Base-by-base conservation (phyloP, 768 basidiomycete genomes). In the Wakefieldia striispora region DNA sequence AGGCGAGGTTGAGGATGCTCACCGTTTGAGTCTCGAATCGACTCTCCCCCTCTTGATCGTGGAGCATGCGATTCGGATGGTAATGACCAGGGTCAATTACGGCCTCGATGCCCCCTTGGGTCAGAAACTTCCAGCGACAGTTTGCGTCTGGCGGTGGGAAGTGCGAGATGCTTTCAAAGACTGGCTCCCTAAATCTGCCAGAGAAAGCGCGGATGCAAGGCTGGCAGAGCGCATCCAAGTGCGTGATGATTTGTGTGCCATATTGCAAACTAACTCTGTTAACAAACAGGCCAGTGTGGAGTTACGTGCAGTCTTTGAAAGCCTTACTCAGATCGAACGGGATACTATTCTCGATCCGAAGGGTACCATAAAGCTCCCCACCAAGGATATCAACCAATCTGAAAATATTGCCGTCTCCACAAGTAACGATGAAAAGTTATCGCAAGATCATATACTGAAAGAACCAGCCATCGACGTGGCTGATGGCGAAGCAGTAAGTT, bases 141-240 rank as follows among this genome's bases (percentile, higher is more conserved):
- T 89, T 29, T 84, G 79, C 53, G 71, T 87, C 19, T 95, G 90
- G 91, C 75, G 88, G 44, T 95, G 92, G 93, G 93, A 95, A 64
- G 83, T 88, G 11, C 81, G 80, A 58, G 75, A 80, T 3, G 57
- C 75, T 17, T 73, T 77, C 54, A 70, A 71, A 50, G 74, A 79
- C 48, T 86, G 84, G 79, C 64, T 93, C 27, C 87, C 88, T 0
- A 83, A 80, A 62, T 81, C 78, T 60, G 75, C 76, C 12, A 72
- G 73, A 54, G 83, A 86, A 54, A 88, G 79, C 61, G 81, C 78
- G 0, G 80, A 84, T 43, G 65, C 62, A 9, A 76, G 92, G 59
- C 67, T 75, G 9, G 71, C 74, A 20, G 91, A 94, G 56, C 76
- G 92, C 50, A 54, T 75, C 16, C 81, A 84, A 74, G 90, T 84